Conservation (phyloP, 1,139 yeast genomes). For the Diutina sp. region DNA sequence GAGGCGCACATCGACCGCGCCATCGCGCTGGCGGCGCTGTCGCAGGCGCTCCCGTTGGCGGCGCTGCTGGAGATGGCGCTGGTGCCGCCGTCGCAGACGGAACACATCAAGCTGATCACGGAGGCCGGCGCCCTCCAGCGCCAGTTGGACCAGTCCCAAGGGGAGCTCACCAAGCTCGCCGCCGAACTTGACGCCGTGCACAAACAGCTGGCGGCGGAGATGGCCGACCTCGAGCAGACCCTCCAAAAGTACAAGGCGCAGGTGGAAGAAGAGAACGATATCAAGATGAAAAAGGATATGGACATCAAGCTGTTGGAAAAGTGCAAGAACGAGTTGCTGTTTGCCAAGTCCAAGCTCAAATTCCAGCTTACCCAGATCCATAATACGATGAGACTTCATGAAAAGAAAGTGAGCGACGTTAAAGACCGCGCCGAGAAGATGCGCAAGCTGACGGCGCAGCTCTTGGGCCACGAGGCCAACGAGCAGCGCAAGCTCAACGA, state of each 20-base stretch:
- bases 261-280: conserved; percentile 20
- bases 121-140: conserved; percentile 11
- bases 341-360: conserved; percentile 20
- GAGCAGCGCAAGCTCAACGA: conserved; percentile 12
- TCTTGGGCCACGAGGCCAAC: conserved; percentile 10
- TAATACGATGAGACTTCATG: conserved; percentile 10
- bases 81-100: conserved; percentile 5
- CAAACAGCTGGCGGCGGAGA: conserved; percentile 12
- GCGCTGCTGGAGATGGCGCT: not conserved
- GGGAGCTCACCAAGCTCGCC: conserved; percentile 15
- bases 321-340: conserved; percentile 17
- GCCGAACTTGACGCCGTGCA: conserved; percentile 15
- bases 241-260: conserved; percentile 13
- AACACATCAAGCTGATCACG: conserved; percentile 11
- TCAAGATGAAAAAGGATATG: conserved; percentile 17
- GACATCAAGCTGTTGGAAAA: conserved; percentile 23
- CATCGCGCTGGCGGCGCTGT: not conserved
- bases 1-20: not conserved
- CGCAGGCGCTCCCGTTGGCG: not conserved
- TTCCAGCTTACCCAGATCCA: conserved; percentile 15
- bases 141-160: conserved; percentile 16
- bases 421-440: conserved; percentile 14
- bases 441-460: conserved; percentile 13
- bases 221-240: conserved; percentile 11
- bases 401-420: conserved; percentile 14